These are phyloP conservation scores for Bidens hawaiensis DNA, from an alignment of 140 eudicot species.

Conservation along the genomic window DNA sequence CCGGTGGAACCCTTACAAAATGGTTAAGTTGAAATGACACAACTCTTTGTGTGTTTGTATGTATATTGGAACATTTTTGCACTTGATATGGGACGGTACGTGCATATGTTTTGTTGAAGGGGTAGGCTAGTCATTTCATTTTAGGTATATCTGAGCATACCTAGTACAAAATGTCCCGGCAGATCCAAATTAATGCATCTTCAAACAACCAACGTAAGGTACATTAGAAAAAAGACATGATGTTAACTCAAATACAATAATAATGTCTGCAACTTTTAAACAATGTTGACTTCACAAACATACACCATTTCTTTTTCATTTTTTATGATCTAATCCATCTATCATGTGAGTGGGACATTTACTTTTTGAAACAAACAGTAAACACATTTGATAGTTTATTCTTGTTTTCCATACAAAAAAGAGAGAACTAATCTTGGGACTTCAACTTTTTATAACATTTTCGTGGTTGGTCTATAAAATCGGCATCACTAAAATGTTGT, in stretches of 20 bases:
- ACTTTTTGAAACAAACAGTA: background rate
- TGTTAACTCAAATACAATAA: background rate
- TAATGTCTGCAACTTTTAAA: background rate
- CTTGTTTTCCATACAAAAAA: background rate
- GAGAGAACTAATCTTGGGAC: no score
- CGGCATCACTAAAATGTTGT: background rate
- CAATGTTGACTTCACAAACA: background rate
- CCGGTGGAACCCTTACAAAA: no score
- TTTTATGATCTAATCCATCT: background rate
- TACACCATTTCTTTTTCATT: background rate
- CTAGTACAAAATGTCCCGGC: background rate
- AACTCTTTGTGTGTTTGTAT: no score
- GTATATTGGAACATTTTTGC: no score
- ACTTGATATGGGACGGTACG: background rate
- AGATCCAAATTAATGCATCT: background rate
- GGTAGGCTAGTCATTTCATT: background rate
- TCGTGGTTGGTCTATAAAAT: background rate
- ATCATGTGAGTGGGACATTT: background rate
- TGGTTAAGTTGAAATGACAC: no score
- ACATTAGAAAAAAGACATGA: background rate
- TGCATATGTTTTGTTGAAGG: background rate
- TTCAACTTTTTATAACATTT: no score
- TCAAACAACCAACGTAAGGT: background rate
- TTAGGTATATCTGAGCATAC: background rate
- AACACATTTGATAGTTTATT: background rate